A percentile compares a stretch with the other conserved stretches of the same genome.
Conservation (phyloP, 2,329 filamentous ascomycete genomes). For the Botrytis elliptica region DNA sequence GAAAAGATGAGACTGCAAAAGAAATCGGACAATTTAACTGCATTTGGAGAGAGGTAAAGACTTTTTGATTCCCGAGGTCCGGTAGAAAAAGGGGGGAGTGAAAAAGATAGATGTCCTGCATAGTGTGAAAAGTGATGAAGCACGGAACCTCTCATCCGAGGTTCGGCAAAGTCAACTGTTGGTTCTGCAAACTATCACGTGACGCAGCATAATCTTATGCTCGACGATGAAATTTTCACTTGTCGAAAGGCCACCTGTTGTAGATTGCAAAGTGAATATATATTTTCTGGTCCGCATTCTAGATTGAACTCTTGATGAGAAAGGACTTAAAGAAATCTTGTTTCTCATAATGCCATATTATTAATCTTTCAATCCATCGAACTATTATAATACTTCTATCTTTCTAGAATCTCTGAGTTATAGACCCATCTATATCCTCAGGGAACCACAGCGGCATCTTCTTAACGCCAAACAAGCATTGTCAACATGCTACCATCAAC, state of each 20-base stretch:
- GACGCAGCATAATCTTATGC: neutral
- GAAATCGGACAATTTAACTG: neutral
- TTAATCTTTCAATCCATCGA: neutral
- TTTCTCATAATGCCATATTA: neutral
- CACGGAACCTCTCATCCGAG: neutral
- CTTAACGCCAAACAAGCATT: too few relatives aligned
- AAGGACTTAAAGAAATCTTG: neutral
- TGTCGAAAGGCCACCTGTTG: neutral
- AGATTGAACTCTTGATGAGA: too few relatives aligned
- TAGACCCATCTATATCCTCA: neutral
- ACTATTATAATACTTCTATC: neutral
- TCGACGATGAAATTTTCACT: neutral
- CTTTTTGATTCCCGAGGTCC: neutral
- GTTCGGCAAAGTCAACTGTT: neutral
- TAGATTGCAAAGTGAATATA: neutral
- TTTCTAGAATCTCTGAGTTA: neutral
- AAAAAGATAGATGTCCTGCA: neutral
- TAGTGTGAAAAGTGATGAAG: neutral
- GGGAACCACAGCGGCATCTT: neutral
- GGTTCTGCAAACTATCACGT: neutral
- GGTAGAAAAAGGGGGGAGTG: neutral
- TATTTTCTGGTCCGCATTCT: neutral
- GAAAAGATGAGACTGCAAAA: neutral
- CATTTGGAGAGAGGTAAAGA: neutral
- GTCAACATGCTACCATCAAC: neutral